Base-by-base conservation (phyloP, 2,329 filamentous ascomycete genomes). In the Aspergillus candidus region DNA sequence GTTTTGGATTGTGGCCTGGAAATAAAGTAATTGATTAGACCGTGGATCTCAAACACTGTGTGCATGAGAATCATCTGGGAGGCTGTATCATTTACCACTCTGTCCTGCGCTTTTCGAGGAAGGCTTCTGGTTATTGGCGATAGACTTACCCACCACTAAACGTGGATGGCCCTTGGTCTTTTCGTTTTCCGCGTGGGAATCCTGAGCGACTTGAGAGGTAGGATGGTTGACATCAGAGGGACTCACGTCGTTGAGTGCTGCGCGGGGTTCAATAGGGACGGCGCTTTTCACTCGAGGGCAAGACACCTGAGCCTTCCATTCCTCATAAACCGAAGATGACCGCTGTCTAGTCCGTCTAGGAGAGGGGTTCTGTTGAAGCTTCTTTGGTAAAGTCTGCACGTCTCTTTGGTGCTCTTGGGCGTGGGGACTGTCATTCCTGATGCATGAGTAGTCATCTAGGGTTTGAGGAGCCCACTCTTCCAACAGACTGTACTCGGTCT, bases 381-480 rank as follows among this genome's bases (percentile, higher is more conserved):
- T 32, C 33, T 17, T 31, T 29, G 11, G 22, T 27, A 27, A 7
- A 27, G 22, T 27, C 22, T 22, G 11, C 15, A 43, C n/a, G 34
- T 13, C 32, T n/a, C 27, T 35, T 12, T 35, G 18, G 7, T 6
- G 6, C 35, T 12, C 15, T 14, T 8, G 29, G 33, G 30, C 14
- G 5, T 22, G n/a, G 6, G 35, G 12, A 22, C 30, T n/a, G 22
- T 40, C 15, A 13, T 27, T 27, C 7, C 6, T 27, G 22, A 14
- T 5, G 27, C 31, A 30, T 18, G 44, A 36, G 38, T 50, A 43
- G 4, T 44, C 31, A 11, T 32, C 43, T 7, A 52, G 35, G 5
- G 47, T 42, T 14, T 47, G 22, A 8, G 51, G 46, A 2, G 43
- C 48, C 52, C 52, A 50, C 48, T 52, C 51, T 40, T 52, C 39